phyloP scores from a whole-genome alignment of 2,329 filamentous ascomycete genomes.

The Xylaria arbuscula region DNA sequence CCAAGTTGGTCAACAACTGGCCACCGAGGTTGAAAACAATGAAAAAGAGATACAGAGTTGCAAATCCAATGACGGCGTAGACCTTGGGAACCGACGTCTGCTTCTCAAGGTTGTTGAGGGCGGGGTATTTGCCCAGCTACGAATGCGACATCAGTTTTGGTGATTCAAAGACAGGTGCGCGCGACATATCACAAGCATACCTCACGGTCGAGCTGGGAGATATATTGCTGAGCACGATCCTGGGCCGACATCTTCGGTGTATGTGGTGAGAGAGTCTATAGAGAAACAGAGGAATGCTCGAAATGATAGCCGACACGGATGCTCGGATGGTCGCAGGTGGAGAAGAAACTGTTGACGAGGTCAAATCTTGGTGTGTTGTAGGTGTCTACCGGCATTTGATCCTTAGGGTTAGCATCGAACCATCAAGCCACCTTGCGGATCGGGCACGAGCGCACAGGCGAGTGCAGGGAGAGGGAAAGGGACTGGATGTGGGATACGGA shows the following conservation, averaged over 20 bases:
- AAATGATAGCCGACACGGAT: constrained; percentile 27
- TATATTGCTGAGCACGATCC: constrained; percentile 80
- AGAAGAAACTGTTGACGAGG: constrained; percentile 40
- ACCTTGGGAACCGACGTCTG: constrained; percentile 85
- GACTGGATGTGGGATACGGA: neutral
- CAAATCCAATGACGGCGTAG: constrained; percentile 81
- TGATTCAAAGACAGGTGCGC: constrained; percentile 33
- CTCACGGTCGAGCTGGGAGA: constrained; percentile 85
- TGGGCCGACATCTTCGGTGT: constrained; percentile 74
- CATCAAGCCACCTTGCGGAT: constrained; percentile 44
- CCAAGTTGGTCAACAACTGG: constrained; percentile 87
- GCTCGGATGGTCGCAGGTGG: constrained; percentile 39
- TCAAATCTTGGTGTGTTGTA: constrained; percentile 39
- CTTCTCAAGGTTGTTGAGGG: constrained; percentile 87
- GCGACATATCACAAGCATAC: constrained; percentile 58
- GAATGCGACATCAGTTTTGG: constrained; percentile 39
- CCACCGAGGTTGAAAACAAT: constrained; percentile 93
- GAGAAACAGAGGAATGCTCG: constrained; percentile 25
- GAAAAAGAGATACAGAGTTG: constrained; percentile 86
- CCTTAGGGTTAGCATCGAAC: constrained; percentile 47
- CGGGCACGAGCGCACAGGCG: constrained; percentile 37
- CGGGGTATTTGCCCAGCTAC: constrained; percentile 86
- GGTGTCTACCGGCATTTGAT: constrained; percentile 38
- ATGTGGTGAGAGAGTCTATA: constrained; percentile 31
- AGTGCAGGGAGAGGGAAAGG: neutral